Evolutionary conservation across 345 rosid species (phyloP).

Genomic region (Turnera subulata): DNA sequence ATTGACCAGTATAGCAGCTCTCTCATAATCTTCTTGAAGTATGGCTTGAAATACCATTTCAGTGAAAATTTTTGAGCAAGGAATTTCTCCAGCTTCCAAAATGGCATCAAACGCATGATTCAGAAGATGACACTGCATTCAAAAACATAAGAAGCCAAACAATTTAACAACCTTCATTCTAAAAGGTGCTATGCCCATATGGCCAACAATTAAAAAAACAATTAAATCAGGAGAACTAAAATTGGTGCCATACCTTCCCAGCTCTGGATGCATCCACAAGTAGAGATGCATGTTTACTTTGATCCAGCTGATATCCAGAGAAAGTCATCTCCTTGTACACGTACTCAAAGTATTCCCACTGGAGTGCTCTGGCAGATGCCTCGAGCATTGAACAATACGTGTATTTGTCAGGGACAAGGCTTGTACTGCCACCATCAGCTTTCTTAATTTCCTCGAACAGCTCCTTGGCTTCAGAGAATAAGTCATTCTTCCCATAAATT

Average conservation of each 20-base stretch:
- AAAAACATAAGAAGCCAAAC: constrained; percentile 17
- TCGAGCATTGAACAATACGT: constrained; percentile 81
- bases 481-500: constrained; percentile 68
- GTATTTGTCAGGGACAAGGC: constrained; percentile 55
- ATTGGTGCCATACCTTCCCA: constrained; percentile 60
- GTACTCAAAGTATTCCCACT: constrained; percentile 89
- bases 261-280: constrained; percentile 75
- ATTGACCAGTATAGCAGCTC: constrained; percentile 53
- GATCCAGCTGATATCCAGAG: constrained; percentile 64
- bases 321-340: constrained; percentile 76
- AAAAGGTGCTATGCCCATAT: neutral
- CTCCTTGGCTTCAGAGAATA: constrained; percentile 77
- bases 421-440: constrained; percentile 15
- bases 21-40: constrained; percentile 48
- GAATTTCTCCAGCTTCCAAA: constrained; percentile 85
- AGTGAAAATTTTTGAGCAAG: constrained; percentile 49
- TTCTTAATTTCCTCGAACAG: constrained; percentile 59
- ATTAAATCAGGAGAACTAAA: neutral
- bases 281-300: constrained; percentile 49
- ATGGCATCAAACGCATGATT: constrained; percentile 79
- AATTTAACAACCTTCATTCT: neutral
- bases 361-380: constrained; percentile 74
- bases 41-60: constrained; percentile 70
- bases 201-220: neutral
- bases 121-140: constrained; percentile 60